phyloP scores from a whole-genome alignment of 306 rosid species.

The Sophora flavescens region DNA sequence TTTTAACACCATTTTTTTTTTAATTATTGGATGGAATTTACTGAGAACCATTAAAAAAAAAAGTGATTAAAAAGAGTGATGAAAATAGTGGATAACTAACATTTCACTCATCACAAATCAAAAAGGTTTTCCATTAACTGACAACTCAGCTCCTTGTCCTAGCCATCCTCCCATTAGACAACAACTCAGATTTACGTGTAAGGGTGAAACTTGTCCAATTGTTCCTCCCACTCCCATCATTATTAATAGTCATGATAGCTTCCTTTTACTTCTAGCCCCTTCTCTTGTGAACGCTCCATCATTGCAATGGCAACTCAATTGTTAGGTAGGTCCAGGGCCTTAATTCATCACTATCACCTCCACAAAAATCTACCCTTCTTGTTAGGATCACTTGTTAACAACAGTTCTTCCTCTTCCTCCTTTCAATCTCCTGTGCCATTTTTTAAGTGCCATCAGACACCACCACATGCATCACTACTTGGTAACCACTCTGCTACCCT shows the following conservation, averaged over 20 bases:
- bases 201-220: not conserved
- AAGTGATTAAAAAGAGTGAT: no score
- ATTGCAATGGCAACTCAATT: constrained; percentile 39
- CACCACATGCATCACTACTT: not conserved
- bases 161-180: not conserved
- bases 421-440: not conserved
- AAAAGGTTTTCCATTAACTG: no score
- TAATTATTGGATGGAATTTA: no score
- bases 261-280: constrained; percentile 1
- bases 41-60: no score
- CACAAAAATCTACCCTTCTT: not conserved
- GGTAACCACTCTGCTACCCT: not conserved
- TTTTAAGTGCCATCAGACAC: not conserved
- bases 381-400: constrained; percentile 5
- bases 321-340: constrained; percentile 37
- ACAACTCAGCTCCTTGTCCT: not conserved
- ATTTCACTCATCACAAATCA: no score
- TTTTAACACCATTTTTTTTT: no score
- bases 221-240: not conserved
- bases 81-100: no score
- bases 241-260: not conserved
- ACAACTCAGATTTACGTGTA: not conserved
- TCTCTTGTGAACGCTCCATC: not conserved
- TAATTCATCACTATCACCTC: not conserved
- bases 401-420: constrained; percentile 3